Conservation (phyloP, 1,284 basidiomycete species). For the Marasmius sp. region DNA sequence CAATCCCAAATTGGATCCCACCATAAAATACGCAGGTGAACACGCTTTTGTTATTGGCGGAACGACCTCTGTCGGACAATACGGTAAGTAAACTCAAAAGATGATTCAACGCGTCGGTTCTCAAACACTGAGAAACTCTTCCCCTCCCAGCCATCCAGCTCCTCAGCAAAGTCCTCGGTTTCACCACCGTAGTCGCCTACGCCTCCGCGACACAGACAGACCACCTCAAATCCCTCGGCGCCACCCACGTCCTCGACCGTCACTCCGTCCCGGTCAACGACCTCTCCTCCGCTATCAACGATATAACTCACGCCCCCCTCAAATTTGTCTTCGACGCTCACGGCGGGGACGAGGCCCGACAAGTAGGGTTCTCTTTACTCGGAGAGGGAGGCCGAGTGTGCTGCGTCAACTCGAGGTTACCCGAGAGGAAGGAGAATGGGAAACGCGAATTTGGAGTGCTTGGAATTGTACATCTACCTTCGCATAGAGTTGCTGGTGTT, state of each 20-base stretch:
- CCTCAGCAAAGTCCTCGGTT: not conserved
- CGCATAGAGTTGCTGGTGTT: slow-evolving; percentile 4
- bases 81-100: slow-evolving; percentile 1
- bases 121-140: not conserved
- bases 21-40: not conserved
- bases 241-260: slow-evolving; percentile 7
- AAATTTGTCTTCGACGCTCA: slow-evolving; percentile 3
- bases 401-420: slow-evolving; percentile 10
- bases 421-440: slow-evolving; percentile 1
- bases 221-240: slow-evolving; percentile 4
- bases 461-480: not conserved
- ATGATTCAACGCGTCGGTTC: not conserved
- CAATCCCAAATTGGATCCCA: not conserved
- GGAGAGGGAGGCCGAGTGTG: slow-evolving; percentile 11
- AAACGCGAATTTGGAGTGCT: not conserved
- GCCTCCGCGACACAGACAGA: not conserved
- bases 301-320: not conserved
- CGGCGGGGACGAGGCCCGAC: slow-evolving; percentile 11
- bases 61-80: slow-evolving; percentile 7
- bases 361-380: slow-evolving; percentile 15
- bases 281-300: not conserved
- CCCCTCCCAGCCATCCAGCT: slow-evolving; percentile 5
- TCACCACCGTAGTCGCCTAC: slow-evolving; percentile 3
- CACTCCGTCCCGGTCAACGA: not conserved
- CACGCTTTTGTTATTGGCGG: slow-evolving; percentile 1